Base-by-base conservation (phyloP, 208 protist species). In the Trypanosoma scelopori region DNA sequence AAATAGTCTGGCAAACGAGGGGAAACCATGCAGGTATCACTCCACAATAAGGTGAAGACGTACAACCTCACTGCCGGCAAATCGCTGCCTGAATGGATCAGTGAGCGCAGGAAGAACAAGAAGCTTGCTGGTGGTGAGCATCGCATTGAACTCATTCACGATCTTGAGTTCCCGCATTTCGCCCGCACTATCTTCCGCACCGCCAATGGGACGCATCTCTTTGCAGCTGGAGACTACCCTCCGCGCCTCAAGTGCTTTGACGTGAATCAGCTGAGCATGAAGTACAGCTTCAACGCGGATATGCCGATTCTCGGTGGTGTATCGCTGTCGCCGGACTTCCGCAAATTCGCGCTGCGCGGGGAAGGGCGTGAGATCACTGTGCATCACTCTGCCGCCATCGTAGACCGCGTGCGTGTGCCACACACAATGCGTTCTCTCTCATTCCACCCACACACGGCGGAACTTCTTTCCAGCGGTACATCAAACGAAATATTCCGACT, bases 281-380 rank as follows among this genome's bases (percentile, higher is more conserved):
- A 97, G 77, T 97, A 90, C 65, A 89, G 79, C 59, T 95, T 93
- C 63, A 91, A 94, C 65, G 87, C 85, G 23, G 91, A 97, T 57
- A 94, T 91, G 84, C 79, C 79, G 52, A 89, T 97, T 50, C 64
- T 94, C 9, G 79, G 75, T 43, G 87, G 86, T 6, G 79, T 93
- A 5, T 90, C 85, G 35, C 79, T 97, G 13, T 93, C 91, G 2
- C 66, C 81, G 0, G 93, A 97, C 74, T 97, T 88, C 71, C 86
- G 83, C 52, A 96, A 96, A 71, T 93, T 97, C 55, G 91, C 84
- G 5, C 65, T 95, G 48, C 80, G 91, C 1, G 79, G 84, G 1
- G 84, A 89, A 49, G 87, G 91, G 25, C 76, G 93, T 15, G 76
- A 85, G 59, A 82, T 96, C 50, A 94, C 87, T 25, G 58, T 97